phyloP scores from a whole-genome alignment of 2,329 filamentous ascomycete genomes.

The Ophiosphaerella narmari region DNA sequence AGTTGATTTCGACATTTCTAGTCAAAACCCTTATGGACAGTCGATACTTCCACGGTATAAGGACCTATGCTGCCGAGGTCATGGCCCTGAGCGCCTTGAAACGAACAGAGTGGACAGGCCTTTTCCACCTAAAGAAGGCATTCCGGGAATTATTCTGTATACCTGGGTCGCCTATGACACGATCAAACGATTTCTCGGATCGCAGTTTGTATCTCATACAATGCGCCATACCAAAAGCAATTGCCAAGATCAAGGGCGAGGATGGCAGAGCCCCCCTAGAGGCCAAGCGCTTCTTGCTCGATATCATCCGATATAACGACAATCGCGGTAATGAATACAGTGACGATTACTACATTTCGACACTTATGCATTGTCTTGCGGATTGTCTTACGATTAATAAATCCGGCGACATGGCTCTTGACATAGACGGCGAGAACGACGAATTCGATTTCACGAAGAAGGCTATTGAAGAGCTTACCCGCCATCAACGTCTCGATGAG shows the following conservation, averaged over 20 bases:
- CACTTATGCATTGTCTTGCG: slow-evolving; percentile 69
- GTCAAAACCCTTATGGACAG: slow-evolving; percentile 87
- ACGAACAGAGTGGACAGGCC: slow-evolving; percentile 71
- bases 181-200: slow-evolving; percentile 89
- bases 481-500: slow-evolving; percentile 67
- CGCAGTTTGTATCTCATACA: slow-evolving; percentile 84
- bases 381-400: slow-evolving; percentile 53
- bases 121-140: slow-evolving; percentile 81
- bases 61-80: slow-evolving; percentile 79
- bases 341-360: slow-evolving; percentile 86
- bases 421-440: slow-evolving; percentile 55
- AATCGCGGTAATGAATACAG: slow-evolving; percentile 89
- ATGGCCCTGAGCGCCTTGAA: slow-evolving; percentile 71
- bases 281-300: slow-evolving; percentile 82
- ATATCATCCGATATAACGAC: slow-evolving; percentile 91
- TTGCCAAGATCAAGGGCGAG: slow-evolving; percentile 75
- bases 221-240: slow-evolving; percentile 78
- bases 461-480: slow-evolving; percentile 65
- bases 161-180: slow-evolving; percentile 75
- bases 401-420: slow-evolving; percentile 41
- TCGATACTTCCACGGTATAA: slow-evolving; percentile 92
- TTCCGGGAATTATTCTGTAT: slow-evolving; percentile 91
- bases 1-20: slow-evolving; percentile 85
- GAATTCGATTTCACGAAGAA: slow-evolving; percentile 61
- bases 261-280: slow-evolving; percentile 77